phyloP scores from a whole-genome alignment of 495 filamentous ascomycete genomes.

The Astrocystis sublimbata region DNA sequence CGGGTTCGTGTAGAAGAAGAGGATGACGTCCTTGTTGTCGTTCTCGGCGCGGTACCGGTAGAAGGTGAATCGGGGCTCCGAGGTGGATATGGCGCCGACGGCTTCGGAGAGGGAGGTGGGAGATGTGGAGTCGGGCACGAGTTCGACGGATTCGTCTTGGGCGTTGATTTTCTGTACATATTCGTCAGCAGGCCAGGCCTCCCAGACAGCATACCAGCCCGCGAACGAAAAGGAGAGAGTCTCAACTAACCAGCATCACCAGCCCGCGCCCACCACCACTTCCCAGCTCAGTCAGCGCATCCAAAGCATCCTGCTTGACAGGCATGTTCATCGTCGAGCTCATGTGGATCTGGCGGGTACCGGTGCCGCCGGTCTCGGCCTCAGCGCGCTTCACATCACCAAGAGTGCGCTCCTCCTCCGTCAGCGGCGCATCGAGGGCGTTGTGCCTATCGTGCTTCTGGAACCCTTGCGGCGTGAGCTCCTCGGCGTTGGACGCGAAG shows the following conservation, averaged over 20 bases:
- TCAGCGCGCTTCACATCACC: constrained; percentile 78
- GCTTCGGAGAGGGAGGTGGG: constrained; percentile 47
- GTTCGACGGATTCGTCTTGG: constrained; percentile 72
- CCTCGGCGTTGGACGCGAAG: constrained; percentile 73
- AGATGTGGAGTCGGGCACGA: constrained; percentile 59
- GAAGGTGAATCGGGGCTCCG: constrained; percentile 87
- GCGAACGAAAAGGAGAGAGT: not conserved
- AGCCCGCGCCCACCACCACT: constrained; percentile 55
- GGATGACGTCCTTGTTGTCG: constrained; percentile 60
- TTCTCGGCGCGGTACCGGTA: constrained; percentile 66
- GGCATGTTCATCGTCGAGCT: constrained; percentile 64
- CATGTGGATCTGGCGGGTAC: constrained; percentile 58
- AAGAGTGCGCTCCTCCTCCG: constrained; percentile 80
- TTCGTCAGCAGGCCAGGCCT: not conserved
- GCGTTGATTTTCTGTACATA: constrained; percentile 67
- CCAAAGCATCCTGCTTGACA: constrained; percentile 66
- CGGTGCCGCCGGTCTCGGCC: constrained; percentile 76
- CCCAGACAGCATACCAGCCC: not conserved
- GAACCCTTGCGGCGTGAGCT: constrained; percentile 73
- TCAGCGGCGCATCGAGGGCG: constrained; percentile 74
- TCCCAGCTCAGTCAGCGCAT: constrained; percentile 60
- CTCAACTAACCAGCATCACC: constrained; percentile 83
- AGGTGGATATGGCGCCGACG: constrained; percentile 68
- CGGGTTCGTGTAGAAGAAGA: constrained; percentile 96
- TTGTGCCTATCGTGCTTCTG: constrained; percentile 68